Conservation (phyloP, 768 basidiomycete genomes). For the Dentipellis sp. region DNA sequence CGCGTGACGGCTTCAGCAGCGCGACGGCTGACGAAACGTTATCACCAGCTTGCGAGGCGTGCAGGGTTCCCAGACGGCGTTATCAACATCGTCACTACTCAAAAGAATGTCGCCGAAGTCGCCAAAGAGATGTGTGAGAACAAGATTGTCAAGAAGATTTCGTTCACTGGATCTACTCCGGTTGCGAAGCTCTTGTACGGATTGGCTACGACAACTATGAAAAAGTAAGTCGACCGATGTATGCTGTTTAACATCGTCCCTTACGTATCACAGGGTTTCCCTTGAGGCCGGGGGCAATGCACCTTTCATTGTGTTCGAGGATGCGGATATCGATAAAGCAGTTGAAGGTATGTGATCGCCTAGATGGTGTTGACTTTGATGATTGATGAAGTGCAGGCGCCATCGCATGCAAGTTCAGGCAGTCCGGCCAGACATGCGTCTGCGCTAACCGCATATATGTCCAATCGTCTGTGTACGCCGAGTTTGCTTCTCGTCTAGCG, state of each 20-base stretch:
- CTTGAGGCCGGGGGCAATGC: slow-evolving; percentile 92
- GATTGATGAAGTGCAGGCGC: slow-evolving; percentile 36
- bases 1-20: neutral
- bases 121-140: slow-evolving; percentile 93
- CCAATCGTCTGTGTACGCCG: slow-evolving; percentile 84
- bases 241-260: neutral
- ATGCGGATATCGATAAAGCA: slow-evolving; percentile 88
- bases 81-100: slow-evolving; percentile 87
- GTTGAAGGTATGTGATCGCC: slow-evolving; percentile 54
- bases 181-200: slow-evolving; percentile 71
- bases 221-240: slow-evolving; percentile 48
- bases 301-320: slow-evolving; percentile 95
- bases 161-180: slow-evolving; percentile 83
- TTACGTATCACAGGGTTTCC: slow-evolving; percentile 35
- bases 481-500: slow-evolving; percentile 81
- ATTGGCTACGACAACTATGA: slow-evolving; percentile 68
- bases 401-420: slow-evolving; percentile 71
- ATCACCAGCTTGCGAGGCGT: slow-evolving; percentile 57
- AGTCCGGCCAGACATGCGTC: slow-evolving; percentile 76
- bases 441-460: slow-evolving; percentile 92
- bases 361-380: neutral
- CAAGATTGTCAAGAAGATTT: slow-evolving; percentile 76
- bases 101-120: slow-evolving; percentile 76
- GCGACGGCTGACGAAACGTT: neutral
- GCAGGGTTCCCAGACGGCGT: slow-evolving; percentile 96